These are phyloP conservation scores for Diutina neorugosa DNA, from an alignment of 1,139 yeast genomes.

Conservation along the genomic window DNA sequence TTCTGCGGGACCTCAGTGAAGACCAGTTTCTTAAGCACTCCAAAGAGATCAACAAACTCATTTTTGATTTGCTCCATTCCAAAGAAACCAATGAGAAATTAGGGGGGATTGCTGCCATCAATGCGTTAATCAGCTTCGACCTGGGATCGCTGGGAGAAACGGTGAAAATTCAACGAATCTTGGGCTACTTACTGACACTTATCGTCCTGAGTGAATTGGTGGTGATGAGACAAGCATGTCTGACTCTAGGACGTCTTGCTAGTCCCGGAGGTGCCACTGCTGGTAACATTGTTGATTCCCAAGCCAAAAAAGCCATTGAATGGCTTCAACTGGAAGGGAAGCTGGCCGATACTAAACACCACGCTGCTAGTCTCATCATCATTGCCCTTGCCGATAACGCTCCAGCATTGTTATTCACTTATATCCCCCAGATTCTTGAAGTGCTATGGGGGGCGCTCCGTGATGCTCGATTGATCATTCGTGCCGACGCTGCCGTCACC, in stretches of 20 bases:
- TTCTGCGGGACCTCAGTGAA: constrained; percentile 62
- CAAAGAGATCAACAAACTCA: constrained; percentile 77
- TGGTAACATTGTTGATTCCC: constrained; percentile 87
- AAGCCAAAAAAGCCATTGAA: constrained; percentile 80
- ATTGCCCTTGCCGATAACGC: constrained; percentile 79
- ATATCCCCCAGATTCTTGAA: constrained; percentile 67
- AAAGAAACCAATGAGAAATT: constrained; percentile 60
- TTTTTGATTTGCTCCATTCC: constrained; percentile 75
- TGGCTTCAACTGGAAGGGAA: constrained; percentile 77
- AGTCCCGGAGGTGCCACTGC: constrained; percentile 82
- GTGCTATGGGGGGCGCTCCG: constrained; percentile 81
- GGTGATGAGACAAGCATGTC: constrained; percentile 80
- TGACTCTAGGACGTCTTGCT: constrained; percentile 78
- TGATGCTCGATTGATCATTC: constrained; percentile 61
- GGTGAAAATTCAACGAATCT: constrained; percentile 81
- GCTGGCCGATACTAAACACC: constrained; percentile 68
- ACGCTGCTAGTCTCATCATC: constrained; percentile 80
- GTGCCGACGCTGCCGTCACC: constrained; percentile 79
- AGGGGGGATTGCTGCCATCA: constrained; percentile 88
- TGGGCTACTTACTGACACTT: constrained; percentile 72
- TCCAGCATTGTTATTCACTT: constrained; percentile 71
- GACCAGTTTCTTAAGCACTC: constrained; percentile 75
- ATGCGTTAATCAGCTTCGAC: constrained; percentile 73
- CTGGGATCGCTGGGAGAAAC: constrained; percentile 55
- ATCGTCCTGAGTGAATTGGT: constrained; percentile 74